These are phyloP conservation scores for Prunus fruticosa DNA, from an alignment of 306 rosid species.

Conservation along the genomic window DNA sequence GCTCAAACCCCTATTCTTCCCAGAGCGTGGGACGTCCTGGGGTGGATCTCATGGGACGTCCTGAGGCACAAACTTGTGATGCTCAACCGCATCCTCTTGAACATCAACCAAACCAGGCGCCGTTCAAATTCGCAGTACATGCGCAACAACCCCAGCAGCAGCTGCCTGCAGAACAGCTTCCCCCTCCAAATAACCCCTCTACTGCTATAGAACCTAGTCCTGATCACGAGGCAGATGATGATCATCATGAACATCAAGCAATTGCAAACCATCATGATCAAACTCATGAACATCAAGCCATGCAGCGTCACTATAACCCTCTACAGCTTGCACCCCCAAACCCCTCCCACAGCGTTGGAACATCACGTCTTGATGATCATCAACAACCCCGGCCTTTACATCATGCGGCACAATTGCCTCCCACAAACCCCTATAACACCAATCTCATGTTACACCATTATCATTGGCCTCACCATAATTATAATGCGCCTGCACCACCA, in stretches of 20 bases:
- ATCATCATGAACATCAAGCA: background rate
- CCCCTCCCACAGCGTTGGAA: background rate
- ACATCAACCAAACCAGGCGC: background rate
- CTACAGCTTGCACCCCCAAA: background rate
- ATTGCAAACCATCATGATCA: background rate
- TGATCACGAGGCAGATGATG: background rate
- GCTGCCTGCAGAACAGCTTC: background rate
- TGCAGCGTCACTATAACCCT: background rate
- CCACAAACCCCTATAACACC: background rate
- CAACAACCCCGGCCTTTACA: conserved; percentile 1
- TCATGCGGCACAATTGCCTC: background rate
- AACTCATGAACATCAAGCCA: background rate
- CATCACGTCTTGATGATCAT: background rate
- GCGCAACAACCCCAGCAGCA: background rate
- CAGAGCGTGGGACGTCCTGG: conserved; percentile 3
- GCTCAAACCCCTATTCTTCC: conserved; percentile 13
- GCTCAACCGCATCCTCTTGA: background rate
- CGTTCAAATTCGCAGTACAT: background rate
- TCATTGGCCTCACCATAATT: background rate
- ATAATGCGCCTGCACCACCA: background rate
- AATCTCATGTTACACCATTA: background rate
- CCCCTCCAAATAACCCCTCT: background rate
- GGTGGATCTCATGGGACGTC: conserved; percentile 15
- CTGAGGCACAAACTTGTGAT: background rate
- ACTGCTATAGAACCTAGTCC: background rate